Evolutionary conservation across 2,329 filamentous ascomycete genomes (phyloP), one percentile per base, ranked within the genome.

Genomic region (Aureobasidium sp.): DNA sequence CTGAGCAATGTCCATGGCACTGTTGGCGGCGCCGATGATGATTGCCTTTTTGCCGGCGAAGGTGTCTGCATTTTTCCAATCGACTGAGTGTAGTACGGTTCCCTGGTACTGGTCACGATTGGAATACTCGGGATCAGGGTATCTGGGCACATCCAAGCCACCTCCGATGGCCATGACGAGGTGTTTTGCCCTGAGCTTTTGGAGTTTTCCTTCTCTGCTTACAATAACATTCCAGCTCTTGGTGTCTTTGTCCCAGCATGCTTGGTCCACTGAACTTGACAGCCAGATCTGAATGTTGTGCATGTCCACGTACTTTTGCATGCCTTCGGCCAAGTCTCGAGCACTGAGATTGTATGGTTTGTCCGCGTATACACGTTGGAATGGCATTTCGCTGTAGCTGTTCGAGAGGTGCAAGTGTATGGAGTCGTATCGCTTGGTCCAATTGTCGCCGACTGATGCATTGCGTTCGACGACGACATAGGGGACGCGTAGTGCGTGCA

Each of bases 1-100:
- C 67, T 79, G 74, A 2, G 78, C 76, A 27, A 81, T 74, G 66
- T 81, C 78, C 68, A 81, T 78, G 1, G 74, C 78, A 0, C 78
- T 79, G 65, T 81, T 81, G 56, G 76, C 80, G 20, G 74, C 76
- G 29, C 79, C 79, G 17, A 82, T 69, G 0, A 82, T 74, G 36
- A 81, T 66, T 5, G 75, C 78, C 36, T 72, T 72, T 60, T 79
- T 79, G 31, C 76, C 76, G 22, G 69, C 70, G 68, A 70, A 76
- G 5, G 61, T 48, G 11, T 66, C 65, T 17, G 73, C 66, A 44
- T 68, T 70, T n/a, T 65, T 70, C 63, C 77, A 77, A 1, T 69
- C 63, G 5, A 68, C 69, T 0, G 72, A 72, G 63, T 78, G 75
- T 3, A 74, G 55, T 4, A 72, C 64, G 2, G 70, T 68, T 56